phyloP scores from a whole-genome alignment of 371 early-diverging fungal genomes.

The Funneliformis caledonium region DNA sequence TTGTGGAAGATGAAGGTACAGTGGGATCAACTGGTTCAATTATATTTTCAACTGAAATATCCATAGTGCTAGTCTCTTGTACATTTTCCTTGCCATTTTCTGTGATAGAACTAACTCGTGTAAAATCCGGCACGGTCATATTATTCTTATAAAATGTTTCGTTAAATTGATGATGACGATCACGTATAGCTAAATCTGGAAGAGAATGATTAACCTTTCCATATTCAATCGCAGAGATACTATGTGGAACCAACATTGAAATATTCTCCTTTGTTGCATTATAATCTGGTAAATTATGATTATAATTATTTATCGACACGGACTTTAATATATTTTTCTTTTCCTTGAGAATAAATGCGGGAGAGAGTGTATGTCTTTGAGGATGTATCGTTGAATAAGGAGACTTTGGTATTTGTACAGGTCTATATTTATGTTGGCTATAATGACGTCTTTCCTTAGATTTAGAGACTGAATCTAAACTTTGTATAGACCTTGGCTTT shows the following conservation, averaged over 20 bases:
- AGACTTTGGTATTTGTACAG: not conserved
- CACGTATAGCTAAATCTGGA: slow-evolving; percentile 13
- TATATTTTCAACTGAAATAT: not conserved
- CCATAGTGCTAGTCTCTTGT: not conserved
- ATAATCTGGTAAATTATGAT: slow-evolving; percentile 30
- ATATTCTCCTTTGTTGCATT: slow-evolving; percentile 3
- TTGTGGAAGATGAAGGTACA: not conserved
- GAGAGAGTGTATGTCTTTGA: not conserved
- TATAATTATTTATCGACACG: not conserved
- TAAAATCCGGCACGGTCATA: slow-evolving; percentile 32
- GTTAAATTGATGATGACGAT: slow-evolving; percentile 7
- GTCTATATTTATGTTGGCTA: not conserved
- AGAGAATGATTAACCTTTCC: slow-evolving; percentile 22
- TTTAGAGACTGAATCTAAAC: not conserved
- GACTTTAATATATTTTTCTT: not conserved
- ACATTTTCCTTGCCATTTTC: not conserved
- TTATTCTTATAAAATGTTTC: slow-evolving; percentile 16
- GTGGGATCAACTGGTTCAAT: not conserved
- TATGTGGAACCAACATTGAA: slow-evolving; percentile 24
- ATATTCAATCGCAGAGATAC: slow-evolving; percentile 1
- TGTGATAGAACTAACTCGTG: not conserved
- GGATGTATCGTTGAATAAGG: slow-evolving; percentile 13
- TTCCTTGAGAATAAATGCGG: slow-evolving; percentile 1
- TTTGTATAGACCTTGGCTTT: not conserved
- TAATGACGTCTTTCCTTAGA: not conserved